These are phyloP conservation scores for Raphanus raphanistrum DNA, from an alignment of 345 rosid species.

Conservation along the genomic window DNA sequence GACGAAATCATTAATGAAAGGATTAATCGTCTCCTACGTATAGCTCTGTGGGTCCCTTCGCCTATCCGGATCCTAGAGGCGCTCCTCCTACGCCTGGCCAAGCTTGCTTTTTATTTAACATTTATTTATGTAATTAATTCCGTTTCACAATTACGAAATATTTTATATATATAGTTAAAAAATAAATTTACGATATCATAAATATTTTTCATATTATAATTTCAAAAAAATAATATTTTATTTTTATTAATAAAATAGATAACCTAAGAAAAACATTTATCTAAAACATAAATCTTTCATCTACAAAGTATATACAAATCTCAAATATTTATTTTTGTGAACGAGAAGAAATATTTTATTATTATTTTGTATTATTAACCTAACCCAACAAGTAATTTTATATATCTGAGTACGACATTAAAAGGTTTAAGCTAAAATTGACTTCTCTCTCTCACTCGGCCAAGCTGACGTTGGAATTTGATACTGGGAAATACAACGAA, in stretches of 20 bases:
- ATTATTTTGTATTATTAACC: not conserved
- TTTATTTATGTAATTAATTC: not conserved
- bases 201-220: too few relatives aligned
- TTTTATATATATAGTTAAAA: not conserved
- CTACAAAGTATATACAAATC: not conserved
- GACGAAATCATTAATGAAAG: slow-evolving; percentile 35
- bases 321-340: not conserved
- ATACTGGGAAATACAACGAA: slow-evolving; percentile 10
- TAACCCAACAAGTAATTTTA: not conserved
- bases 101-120: not conserved
- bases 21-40: slow-evolving; percentile 10
- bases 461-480: slow-evolving; percentile 28
- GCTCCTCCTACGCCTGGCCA: slow-evolving; percentile 24
- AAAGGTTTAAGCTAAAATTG: slow-evolving; percentile 9
- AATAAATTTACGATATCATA: too few relatives aligned
- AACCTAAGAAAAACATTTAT: not conserved
- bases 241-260: not conserved
- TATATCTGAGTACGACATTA: not conserved
- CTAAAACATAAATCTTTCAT: too few relatives aligned
- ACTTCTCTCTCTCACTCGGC: slow-evolving; percentile 4
- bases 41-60: slow-evolving; percentile 22
- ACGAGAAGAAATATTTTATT: too few relatives aligned
- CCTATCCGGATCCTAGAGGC: slow-evolving; percentile 35
- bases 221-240: not conserved
- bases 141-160: too few relatives aligned